phyloP scores from a whole-genome alignment of 202 grass and related monocot species.

The Cymbopogon flexuosus region DNA sequence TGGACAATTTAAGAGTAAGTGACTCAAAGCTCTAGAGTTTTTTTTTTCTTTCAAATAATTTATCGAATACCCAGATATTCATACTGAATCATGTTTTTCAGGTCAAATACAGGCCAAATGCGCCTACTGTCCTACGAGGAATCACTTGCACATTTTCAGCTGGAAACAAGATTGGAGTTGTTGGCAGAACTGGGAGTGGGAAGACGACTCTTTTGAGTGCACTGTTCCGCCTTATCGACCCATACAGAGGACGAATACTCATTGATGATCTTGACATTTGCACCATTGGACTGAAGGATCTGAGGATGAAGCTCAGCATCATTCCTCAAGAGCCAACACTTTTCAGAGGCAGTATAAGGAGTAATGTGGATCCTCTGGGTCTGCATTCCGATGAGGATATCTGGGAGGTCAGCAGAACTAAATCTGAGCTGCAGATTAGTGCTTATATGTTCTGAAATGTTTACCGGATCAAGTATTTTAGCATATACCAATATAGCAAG shows the following conservation, averaged over 20 bases:
- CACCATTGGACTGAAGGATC: constrained; percentile 66
- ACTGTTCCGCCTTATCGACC: constrained; percentile 70
- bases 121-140: constrained; percentile 53
- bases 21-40: background rate
- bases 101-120: constrained; percentile 64
- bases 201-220: constrained; percentile 68
- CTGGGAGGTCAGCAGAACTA: constrained; percentile 56
- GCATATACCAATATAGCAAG: background rate
- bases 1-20: constrained; percentile 68
- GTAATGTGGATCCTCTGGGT: constrained; percentile 68
- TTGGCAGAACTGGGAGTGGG: constrained; percentile 83
- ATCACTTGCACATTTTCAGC: constrained; percentile 82
- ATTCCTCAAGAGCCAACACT: constrained; percentile 85
- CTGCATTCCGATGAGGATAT: constrained; percentile 59
- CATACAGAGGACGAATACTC: constrained; percentile 54
- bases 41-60: background rate
- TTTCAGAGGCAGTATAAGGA: constrained; percentile 71
- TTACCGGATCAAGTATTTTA: background rate
- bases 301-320: constrained; percentile 75
- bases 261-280: constrained; percentile 73
- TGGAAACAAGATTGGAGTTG: constrained; percentile 67
- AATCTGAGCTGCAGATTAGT: background rate
- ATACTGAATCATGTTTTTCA: constrained; percentile 19
- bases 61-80: background rate
- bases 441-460: background rate